phyloP scores from a whole-genome alignment of 1,284 basidiomycete species.

The Leccinum pachyderme region DNA sequence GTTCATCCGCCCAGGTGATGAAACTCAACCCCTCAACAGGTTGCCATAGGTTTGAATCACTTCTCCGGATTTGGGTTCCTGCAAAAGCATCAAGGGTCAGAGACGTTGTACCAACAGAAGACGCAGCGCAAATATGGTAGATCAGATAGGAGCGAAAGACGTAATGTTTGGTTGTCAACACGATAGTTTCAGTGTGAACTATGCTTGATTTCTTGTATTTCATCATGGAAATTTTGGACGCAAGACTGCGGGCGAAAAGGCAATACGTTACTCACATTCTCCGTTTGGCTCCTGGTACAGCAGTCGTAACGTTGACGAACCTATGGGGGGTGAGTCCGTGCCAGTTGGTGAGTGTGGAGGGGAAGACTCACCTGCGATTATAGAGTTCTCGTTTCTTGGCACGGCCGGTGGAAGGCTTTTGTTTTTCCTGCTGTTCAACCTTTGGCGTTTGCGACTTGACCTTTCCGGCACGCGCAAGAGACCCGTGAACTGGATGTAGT shows the following conservation, averaged over 20 bases:
- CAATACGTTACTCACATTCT: conserved; percentile 15
- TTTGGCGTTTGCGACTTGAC: conserved; percentile 97
- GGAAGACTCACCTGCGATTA: conserved; percentile 75
- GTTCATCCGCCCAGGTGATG: not conserved
- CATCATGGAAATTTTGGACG: conserved; percentile 12
- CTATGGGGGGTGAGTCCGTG: conserved; percentile 36
- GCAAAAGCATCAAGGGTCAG: conserved; percentile 10
- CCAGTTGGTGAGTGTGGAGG: not conserved
- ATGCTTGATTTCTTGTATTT: conserved; percentile 28
- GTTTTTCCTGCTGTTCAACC: conserved; percentile 97
- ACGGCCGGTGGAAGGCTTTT: conserved; percentile 91
- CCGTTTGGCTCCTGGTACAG: conserved; percentile 87
- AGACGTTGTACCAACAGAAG: not conserved
- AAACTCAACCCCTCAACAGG: not conserved
- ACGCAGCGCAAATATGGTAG: not conserved
- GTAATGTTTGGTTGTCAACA: conserved; percentile 31
- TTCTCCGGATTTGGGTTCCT: conserved; percentile 22
- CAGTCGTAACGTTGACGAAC: conserved; percentile 90
- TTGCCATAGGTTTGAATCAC: not conserved
- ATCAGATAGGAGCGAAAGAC: conserved; percentile 35
- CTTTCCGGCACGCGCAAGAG: conserved; percentile 99
- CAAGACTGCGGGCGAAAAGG: not conserved
- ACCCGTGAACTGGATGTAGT: conserved; percentile 85
- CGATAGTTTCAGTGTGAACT: conserved; percentile 33
- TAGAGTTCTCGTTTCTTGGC: conserved; percentile 95